A percentile compares a stretch with the other conserved stretches of the same genome.
phyloP scores from a whole-genome alignment of 495 filamentous ascomycete genomes.

The Tuber umbilicatum region DNA sequence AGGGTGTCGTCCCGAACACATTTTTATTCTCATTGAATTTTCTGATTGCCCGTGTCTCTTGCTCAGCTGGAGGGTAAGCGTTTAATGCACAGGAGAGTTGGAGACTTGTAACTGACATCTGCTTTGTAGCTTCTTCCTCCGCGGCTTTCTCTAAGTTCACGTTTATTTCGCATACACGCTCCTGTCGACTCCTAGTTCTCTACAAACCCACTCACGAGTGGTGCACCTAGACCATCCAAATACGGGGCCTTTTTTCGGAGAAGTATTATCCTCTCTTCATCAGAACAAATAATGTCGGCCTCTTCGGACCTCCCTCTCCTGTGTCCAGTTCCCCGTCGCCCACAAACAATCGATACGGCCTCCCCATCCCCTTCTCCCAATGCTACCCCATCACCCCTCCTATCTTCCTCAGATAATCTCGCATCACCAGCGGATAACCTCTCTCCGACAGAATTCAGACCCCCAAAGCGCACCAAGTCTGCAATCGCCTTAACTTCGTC shows the following conservation, averaged over 20 bases:
- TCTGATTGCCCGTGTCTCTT: neutral
- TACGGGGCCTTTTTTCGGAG: neutral
- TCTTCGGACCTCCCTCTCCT: conserved; percentile 53
- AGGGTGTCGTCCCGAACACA: neutral
- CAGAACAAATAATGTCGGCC: conserved; percentile 16
- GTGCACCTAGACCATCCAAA: neutral
- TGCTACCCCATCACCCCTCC: conserved; percentile 48
- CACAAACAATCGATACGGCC: conserved; percentile 58
- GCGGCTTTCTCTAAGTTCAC: conserved; percentile 2
- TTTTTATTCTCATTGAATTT: neutral
- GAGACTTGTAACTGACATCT: neutral
- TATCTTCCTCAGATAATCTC: conserved; percentile 5
- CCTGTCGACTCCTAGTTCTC: neutral
- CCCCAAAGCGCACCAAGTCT: conserved; percentile 61
- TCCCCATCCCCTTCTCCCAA: conserved; percentile 51
- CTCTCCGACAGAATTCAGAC: conserved; percentile 2
- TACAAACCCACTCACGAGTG: neutral
- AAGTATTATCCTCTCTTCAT: neutral
- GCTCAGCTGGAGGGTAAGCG: neutral
- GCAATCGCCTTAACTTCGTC: conserved; percentile 80
- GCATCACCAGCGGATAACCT: conserved; percentile 25
- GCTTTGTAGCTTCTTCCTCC: neutral
- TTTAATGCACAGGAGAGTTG: neutral
- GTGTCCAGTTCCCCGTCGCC: conserved; percentile 66
- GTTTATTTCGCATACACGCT: neutral